phyloP scores from a whole-genome alignment of 371 early-diverging fungal genomes.

The Batrachochytrium dendrobatidis region DNA sequence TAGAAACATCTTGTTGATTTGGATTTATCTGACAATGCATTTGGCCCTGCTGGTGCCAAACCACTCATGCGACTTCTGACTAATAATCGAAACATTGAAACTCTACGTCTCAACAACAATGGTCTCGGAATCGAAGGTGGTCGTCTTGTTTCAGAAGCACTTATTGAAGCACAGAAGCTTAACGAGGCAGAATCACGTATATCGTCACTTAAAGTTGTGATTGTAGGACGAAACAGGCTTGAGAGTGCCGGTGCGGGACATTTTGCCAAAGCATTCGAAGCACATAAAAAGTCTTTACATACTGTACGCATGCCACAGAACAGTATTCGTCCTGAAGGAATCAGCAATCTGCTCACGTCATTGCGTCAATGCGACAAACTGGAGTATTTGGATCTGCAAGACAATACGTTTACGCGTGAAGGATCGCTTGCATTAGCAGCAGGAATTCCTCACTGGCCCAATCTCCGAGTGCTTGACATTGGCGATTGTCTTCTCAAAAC shows the following conservation, averaged over 20 bases:
- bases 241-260: constrained; percentile 45
- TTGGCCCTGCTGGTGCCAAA: constrained; percentile 89
- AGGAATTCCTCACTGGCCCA: constrained; percentile 69
- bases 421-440: constrained; percentile 77
- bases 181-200: constrained; percentile 52
- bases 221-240: constrained; percentile 90
- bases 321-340: constrained; percentile 92
- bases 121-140: constrained; percentile 84
- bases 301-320: constrained; percentile 94
- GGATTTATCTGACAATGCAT: constrained; percentile 94
- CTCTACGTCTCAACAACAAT: constrained; percentile 89
- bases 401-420: constrained; percentile 86
- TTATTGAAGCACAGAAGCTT: constrained; percentile 65
- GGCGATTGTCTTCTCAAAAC: constrained; percentile 84
- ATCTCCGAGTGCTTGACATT: constrained; percentile 69
- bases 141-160: constrained; percentile 75
- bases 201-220: constrained; percentile 68
- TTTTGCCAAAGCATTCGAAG: constrained; percentile 75
- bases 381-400: constrained; percentile 83
- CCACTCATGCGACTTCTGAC: constrained; percentile 78
- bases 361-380: constrained; percentile 59
- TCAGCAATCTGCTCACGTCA: constrained; percentile 62
- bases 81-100: constrained; percentile 68
- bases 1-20: constrained; percentile 62
- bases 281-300: constrained; percentile 58